Base-by-base conservation (phyloP, 2,329 filamentous ascomycete genomes). In the Trichoderma arundinaceum region DNA sequence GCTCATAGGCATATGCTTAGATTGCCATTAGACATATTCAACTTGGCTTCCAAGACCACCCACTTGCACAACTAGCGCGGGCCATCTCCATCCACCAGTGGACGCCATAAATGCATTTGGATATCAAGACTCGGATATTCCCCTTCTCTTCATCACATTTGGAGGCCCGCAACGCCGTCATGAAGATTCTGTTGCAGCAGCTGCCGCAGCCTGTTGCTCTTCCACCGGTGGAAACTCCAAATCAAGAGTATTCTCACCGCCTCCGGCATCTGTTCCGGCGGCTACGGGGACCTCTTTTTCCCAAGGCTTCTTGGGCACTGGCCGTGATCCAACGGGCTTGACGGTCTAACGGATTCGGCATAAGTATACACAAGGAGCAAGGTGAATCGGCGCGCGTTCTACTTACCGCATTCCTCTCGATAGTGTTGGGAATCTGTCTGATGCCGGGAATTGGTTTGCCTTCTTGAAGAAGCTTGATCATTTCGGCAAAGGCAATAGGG, bases 361-460 rank as follows among this genome's bases (percentile, higher is more conserved):
- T 64, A 44, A 67, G 56, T 13, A 33, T 3, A 19, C 1, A 28
- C 9, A 15, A 33, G 10, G 17, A 7, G 22, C 7, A 12, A 7
- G 39, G 44, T 1, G 4, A 13, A 19, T 5, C 1, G 17, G 9
- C 13, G 10, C 8, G 13, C 1, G 9, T 15, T 7, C 7, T 15
- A 73, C 83, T 85, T 67, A 90, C 89, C 67, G 92, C 86, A 4
- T 90, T 90, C 62, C 88, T 83, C 19, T 94, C 82, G 5, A 97
- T 82, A 0, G 90, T 95, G 70, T 92, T 86, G 4, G 94, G 92
- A 61, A 97, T 94, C 69, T 96, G 87, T 71, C 89, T 88, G 73
- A 97, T 96, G 0, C 94, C 94, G 1, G 93, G 92, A 49, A 97
- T 90, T 0, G 91, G 89, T 71, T 92, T 88, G 61, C 92, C 92